These are phyloP conservation scores for Pouteria campechiana DNA, from an alignment of 179 eudicot genomes.

Conservation along the genomic window DNA sequence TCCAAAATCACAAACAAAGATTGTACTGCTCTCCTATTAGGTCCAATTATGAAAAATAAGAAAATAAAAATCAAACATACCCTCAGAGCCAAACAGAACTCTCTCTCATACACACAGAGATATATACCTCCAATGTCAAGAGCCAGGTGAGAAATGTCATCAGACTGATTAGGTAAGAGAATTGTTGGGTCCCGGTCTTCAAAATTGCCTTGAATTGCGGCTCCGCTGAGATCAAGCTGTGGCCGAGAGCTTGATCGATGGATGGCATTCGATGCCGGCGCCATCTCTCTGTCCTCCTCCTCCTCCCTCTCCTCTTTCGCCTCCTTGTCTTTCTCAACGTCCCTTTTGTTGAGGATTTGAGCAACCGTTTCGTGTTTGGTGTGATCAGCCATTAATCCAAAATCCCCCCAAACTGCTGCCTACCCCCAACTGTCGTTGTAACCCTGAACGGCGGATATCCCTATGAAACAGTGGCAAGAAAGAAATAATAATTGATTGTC, in stretches of 20 bases:
- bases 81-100: not conserved
- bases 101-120: too few species aligned
- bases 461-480: too few species aligned
- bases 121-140: slow-evolving; percentile 89
- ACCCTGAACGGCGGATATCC: too few species aligned
- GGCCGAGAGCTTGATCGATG: slow-evolving; percentile 79
- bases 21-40: too few species aligned
- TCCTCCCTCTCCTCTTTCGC: slow-evolving; percentile 15
- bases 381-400: slow-evolving; percentile 34
- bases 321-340: slow-evolving; percentile 5
- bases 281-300: slow-evolving; percentile 31
- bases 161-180: slow-evolving; percentile 92
- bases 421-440: slow-evolving; percentile 14
- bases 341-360: slow-evolving; percentile 33
- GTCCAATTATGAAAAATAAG: not conserved
- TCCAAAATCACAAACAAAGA: not conserved
- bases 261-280: slow-evolving; percentile 45
- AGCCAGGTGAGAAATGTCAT: slow-evolving; percentile 94
- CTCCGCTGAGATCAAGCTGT: slow-evolving; percentile 82
- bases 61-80: slow-evolving; percentile 1
- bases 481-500: too few species aligned
- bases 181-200: slow-evolving; percentile 90
- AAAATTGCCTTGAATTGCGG: slow-evolving; percentile 92
- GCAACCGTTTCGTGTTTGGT: slow-evolving; percentile 30
- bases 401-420: slow-evolving; percentile 6